A percentile compares a stretch with the other conserved stretches of the same genome.
Evolutionary conservation across 2,329 filamentous ascomycete genomes (phyloP).

Genomic region (Juglanconis oblonga): DNA sequence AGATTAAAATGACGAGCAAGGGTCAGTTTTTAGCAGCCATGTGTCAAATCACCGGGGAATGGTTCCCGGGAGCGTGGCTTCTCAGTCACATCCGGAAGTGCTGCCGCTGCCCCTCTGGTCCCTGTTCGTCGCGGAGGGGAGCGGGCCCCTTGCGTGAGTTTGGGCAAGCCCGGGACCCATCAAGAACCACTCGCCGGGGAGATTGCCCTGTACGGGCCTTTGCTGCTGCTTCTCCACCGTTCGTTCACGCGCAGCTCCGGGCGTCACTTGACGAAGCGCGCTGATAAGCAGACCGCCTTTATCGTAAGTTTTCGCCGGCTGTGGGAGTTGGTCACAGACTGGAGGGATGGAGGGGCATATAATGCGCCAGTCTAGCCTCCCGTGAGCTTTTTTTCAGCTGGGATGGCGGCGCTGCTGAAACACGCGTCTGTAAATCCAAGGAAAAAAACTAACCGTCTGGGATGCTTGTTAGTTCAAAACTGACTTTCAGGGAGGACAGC

Average conservation of each 20-base stretch:
- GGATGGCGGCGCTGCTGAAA: slow-evolving; percentile 8
- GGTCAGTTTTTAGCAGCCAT: slow-evolving; percentile 18
- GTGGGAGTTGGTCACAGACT: background rate
- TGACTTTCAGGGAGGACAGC: background rate
- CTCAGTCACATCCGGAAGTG: slow-evolving; percentile 8
- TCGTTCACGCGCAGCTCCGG: slow-evolving; percentile 7
- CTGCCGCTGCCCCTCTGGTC: slow-evolving; percentile 14
- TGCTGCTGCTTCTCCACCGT: slow-evolving; percentile 10
- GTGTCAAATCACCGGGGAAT: slow-evolving; percentile 19
- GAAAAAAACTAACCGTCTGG: background rate
- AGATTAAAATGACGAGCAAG: slow-evolving; percentile 13
- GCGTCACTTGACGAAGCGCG: slow-evolving; percentile 4
- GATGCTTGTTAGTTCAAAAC: background rate
- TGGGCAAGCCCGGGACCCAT: slow-evolving; percentile 1
- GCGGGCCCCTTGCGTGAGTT: slow-evolving; percentile 4
- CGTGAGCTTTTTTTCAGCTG: background rate
- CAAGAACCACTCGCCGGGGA: background rate
- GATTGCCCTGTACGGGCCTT: slow-evolving; percentile 16
- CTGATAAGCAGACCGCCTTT: slow-evolving; percentile 19
- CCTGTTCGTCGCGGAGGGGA: slow-evolving; percentile 3
- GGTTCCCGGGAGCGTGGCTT: slow-evolving; percentile 14
- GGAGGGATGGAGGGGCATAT: background rate
- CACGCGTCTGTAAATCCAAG: background rate
- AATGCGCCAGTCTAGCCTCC: background rate
- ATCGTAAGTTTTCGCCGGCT: slow-evolving; percentile 9